phyloP scores from a whole-genome alignment of 805 yeast species.

The Lachancea dasiensis region DNA sequence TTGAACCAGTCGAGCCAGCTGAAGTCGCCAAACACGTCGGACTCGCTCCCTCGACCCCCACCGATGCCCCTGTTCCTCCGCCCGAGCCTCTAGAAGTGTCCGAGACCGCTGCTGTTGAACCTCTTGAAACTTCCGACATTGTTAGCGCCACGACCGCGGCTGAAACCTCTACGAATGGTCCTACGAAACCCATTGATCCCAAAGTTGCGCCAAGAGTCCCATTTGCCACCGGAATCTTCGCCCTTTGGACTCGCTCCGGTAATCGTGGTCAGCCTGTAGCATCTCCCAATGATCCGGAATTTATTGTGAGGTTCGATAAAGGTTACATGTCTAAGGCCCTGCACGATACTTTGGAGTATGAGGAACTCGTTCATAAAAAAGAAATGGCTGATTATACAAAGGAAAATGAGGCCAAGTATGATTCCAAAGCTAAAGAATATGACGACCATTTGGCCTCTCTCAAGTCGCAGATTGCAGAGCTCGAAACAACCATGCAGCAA shows the following conservation, averaged over 20 bases:
- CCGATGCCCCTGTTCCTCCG: not conserved
- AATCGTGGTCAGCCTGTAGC: constrained; percentile 20
- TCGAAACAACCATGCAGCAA: constrained; percentile 21
- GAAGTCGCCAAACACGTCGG: not conserved
- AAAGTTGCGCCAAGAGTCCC: constrained; percentile 17
- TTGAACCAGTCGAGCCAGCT: not conserved
- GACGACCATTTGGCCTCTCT: constrained; percentile 17
- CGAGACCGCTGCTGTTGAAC: not conserved
- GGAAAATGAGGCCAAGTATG: constrained; percentile 16
- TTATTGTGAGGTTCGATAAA: constrained; percentile 21
- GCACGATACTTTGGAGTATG: constrained; percentile 24
- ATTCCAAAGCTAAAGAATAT: constrained; percentile 19
- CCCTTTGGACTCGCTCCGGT: constrained; percentile 12
- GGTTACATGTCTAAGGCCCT: constrained; percentile 28
- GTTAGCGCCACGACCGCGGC: constrained; percentile 4
- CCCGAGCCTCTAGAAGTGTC: not conserved
- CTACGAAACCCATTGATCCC: constrained; percentile 12
- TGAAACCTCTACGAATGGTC: constrained; percentile 3
- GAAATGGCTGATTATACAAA: constrained; percentile 16
- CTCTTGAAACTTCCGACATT: not conserved
- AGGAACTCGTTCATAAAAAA: constrained; percentile 18
- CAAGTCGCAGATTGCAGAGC: constrained; percentile 18
- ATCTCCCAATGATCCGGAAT: constrained; percentile 29
- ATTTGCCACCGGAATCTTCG: constrained; percentile 10
- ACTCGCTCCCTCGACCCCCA: not conserved